Base-by-base conservation (phyloP, 495 filamentous ascomycete species). In the Astrocystis sublimbata region DNA sequence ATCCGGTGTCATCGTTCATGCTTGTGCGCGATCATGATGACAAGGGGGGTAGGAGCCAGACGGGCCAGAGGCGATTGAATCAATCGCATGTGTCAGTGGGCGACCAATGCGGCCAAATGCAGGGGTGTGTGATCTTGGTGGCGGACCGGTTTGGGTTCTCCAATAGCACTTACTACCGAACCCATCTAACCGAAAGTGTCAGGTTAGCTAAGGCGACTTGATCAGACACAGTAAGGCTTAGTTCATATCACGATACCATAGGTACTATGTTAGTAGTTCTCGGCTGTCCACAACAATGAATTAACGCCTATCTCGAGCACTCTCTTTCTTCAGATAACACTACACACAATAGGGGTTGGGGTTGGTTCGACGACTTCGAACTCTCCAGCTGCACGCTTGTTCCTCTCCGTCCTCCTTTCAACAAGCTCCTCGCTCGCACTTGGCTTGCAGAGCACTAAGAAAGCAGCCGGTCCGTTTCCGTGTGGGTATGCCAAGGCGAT, bases 1-100 rank as follows among this genome's bases (percentile, higher is more conserved):
- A 57, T 33, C 54, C 54, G 51, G 51, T 10, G 12, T 33, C 19
- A 40, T 54, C 31, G 51, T 54, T 54, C 51, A 54, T 36, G 50
- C 50, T 36, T 30, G 47, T 38, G 17, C 19, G 40, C 45, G 21
- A 26, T 1, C 28, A 30, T 12, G 28, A 28, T 46, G 21, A 24
- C 19, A 12, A 21, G 42, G 42, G 24, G 12, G 19, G 24, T 8
- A 17, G 19, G n/a, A n/a, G n/a, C n/a, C n/a, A n/a, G n/a, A n/a
- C n/a, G n/a, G n/a, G n/a, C n/a, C 17, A 23, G 17, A 2, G 17
- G 1, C 17, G 23, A 5, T 43, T 17, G n/a, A n/a, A 7, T 17
- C 40, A 7, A 42, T 42, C n/a, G n/a, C n/a, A n/a, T n/a, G n/a
- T 42, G 40, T 6, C 5, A 42, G 8, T 42, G 40, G 42, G 45